A percentile compares a stretch with the other conserved stretches of the same genome.
phyloP scores from a whole-genome alignment of 2,329 filamentous ascomycete genomes.

The Thelonectria blattea region DNA sequence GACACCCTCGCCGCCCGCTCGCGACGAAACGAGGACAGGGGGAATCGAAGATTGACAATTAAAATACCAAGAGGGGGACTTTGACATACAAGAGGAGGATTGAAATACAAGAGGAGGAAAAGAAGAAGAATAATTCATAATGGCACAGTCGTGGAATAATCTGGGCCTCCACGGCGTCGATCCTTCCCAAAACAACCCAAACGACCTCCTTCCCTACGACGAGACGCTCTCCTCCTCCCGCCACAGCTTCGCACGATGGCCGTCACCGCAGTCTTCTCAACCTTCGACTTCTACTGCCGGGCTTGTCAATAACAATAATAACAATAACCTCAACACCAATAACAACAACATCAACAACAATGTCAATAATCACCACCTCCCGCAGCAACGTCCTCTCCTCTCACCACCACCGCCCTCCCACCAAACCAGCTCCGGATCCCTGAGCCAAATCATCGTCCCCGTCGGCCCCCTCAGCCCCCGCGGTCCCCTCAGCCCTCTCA shows the following conservation, averaged over 20 bases:
- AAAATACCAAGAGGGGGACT: not conserved
- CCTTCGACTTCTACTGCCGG: not conserved
- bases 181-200: slow-evolving; percentile 10
- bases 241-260: slow-evolving; percentile 28
- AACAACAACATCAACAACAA: too few species aligned
- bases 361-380: too few species aligned
- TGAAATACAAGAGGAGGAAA: not conserved
- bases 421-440: slow-evolving; percentile 18
- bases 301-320: not conserved
- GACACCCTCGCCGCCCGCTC: too few species aligned
- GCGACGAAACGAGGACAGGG: too few species aligned
- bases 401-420: slow-evolving; percentile 32
- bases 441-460: slow-evolving; percentile 23
- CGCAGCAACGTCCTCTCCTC: slow-evolving; percentile 25
- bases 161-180: slow-evolving; percentile 21
- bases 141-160: slow-evolving; percentile 23
- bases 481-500: slow-evolving; percentile 25
- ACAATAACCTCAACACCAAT: too few species aligned
- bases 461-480: slow-evolving; percentile 28
- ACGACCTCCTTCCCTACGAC: slow-evolving; percentile 22
- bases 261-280: slow-evolving; percentile 31
- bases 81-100: too few species aligned
- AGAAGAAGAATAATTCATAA: not conserved
- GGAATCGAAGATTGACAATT: not conserved
- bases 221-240: slow-evolving; percentile 30